Evolutionary conservation across 2,329 filamentous ascomycete genomes (phyloP).

Genomic region (Aspergillus terreus): DNA sequence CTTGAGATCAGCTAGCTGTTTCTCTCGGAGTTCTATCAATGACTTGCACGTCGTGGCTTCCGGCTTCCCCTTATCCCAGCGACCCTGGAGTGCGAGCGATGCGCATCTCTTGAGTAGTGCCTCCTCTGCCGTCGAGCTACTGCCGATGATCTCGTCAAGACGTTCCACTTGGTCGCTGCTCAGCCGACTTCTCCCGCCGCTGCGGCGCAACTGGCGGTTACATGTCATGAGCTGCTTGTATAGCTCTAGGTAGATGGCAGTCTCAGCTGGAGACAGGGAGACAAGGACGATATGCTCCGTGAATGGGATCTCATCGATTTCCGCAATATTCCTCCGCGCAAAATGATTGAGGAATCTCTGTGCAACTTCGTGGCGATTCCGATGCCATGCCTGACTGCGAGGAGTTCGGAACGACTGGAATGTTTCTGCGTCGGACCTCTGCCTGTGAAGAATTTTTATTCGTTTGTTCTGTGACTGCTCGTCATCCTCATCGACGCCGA

Average conservation of each 20-base stretch:
- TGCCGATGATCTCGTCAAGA: slow-evolving; percentile 46
- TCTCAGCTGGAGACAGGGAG: slow-evolving; percentile 46
- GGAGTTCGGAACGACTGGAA: slow-evolving; percentile 52
- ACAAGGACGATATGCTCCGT: slow-evolving; percentile 44
- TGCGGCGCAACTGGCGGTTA: slow-evolving; percentile 41
- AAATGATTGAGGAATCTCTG: slow-evolving; percentile 55
- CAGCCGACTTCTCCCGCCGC: slow-evolving; percentile 19
- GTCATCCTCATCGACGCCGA: slow-evolving; percentile 53
- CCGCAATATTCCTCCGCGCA: slow-evolving; percentile 46
- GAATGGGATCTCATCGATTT: slow-evolving; percentile 44
- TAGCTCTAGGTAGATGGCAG: slow-evolving; percentile 53
- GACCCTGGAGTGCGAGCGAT: slow-evolving; percentile 29
- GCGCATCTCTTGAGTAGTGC: slow-evolving; percentile 50
- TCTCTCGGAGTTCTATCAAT: slow-evolving; percentile 24
- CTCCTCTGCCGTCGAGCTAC: slow-evolving; percentile 47
- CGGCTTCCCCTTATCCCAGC: slow-evolving; percentile 25
- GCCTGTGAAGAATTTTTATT: slow-evolving; percentile 29
- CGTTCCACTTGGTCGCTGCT: slow-evolving; percentile 31
- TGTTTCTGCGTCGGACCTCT: slow-evolving; percentile 46
- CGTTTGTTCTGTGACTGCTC: slow-evolving; percentile 44
- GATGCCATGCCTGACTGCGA: slow-evolving; percentile 51
- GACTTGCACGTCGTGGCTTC: slow-evolving; percentile 29
- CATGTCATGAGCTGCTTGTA: slow-evolving; percentile 51
- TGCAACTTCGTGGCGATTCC: slow-evolving; percentile 48
- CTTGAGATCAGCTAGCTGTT: slow-evolving; percentile 20